Evolutionary conservation across 2,329 filamentous ascomycete species (phyloP).

Genomic region (Talaromyces funiculosus): DNA sequence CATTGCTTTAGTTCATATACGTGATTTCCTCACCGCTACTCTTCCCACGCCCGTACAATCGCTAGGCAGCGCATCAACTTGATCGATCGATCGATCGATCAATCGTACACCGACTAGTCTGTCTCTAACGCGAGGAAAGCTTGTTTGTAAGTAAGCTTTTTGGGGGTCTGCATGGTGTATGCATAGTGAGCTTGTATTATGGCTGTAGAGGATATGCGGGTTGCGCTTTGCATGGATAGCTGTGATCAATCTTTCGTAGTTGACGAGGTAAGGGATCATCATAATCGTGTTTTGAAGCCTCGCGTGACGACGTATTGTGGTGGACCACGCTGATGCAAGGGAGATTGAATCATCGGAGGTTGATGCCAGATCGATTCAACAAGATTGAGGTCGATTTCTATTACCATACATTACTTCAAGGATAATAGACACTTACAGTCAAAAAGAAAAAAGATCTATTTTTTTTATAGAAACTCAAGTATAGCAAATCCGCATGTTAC

Average conservation of each 20-base stretch:
- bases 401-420: not conserved
- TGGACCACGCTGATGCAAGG: not conserved
- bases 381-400: not conserved
- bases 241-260: too few relatives aligned
- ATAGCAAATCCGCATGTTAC: conserved; percentile 15
- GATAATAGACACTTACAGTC: not conserved
- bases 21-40: not conserved
- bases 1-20: too few relatives aligned
- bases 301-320: not conserved
- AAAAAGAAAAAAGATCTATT: conserved; percentile 8
- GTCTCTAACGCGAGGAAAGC: not conserved
- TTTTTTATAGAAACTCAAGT: conserved; percentile 7
- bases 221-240: too few relatives aligned
- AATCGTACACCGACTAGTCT: not conserved
- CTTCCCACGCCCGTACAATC: not conserved
- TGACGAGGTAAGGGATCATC: not conserved
- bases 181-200: not conserved
- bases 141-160: not conserved
- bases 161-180: not conserved
- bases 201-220: not conserved
- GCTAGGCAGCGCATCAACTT: not conserved
- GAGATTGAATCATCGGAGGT: too few relatives aligned
- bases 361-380: too few relatives aligned
- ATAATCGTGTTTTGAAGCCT: not conserved
- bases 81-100: not conserved